These are phyloP conservation scores for Tolypocladium guangdongense DNA, from an alignment of 2,329 filamentous ascomycete genomes.

Conservation along the genomic window DNA sequence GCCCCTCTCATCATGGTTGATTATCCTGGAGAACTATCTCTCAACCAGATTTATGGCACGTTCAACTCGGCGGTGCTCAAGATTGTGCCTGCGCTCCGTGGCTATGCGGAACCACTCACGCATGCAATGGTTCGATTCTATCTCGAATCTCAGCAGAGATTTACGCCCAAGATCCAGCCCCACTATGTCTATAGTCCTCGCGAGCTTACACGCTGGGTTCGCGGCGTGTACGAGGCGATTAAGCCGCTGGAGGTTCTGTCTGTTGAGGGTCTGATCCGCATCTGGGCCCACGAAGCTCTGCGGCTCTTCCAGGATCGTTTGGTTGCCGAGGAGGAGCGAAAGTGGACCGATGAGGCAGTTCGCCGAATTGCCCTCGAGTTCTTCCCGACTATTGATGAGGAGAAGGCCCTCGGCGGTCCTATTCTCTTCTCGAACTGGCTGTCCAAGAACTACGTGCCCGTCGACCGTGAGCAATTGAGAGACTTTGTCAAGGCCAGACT, in stretches of 20 bases:
- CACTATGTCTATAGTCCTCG: constrained; percentile 99
- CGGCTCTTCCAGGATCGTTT: constrained; percentile 96
- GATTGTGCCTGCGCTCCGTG: constrained; percentile 87
- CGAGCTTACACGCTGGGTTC: constrained; percentile 95
- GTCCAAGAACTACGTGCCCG: constrained; percentile 95
- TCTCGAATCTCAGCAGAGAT: constrained; percentile 83
- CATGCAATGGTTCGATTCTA: constrained; percentile 98
- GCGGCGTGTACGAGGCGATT: constrained; percentile 95
- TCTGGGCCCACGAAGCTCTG: constrained; percentile 96
- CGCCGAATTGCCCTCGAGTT: constrained; percentile 76
- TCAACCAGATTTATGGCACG: constrained; percentile 96
- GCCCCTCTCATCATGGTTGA: constrained; percentile 99
- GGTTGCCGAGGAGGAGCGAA: constrained; percentile 84
- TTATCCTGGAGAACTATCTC: constrained; percentile 89
- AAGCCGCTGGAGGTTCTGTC: constrained; percentile 79
- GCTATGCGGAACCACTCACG: constrained; percentile 87
- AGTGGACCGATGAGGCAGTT: constrained; percentile 88
- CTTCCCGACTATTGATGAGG: constrained; percentile 92
- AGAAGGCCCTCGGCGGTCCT: constrained; percentile 78
- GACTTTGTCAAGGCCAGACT: constrained; percentile 97
- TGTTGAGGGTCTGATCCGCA: constrained; percentile 84
- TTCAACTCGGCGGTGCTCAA: constrained; percentile 96
- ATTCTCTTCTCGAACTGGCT: constrained; percentile 99
- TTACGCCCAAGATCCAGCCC: constrained; percentile 92
- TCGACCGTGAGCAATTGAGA: constrained; percentile 86